These are phyloP conservation scores for Miamiensis avidus DNA, from an alignment of 169 alveolate genomes.

Conservation along the genomic window DNA sequence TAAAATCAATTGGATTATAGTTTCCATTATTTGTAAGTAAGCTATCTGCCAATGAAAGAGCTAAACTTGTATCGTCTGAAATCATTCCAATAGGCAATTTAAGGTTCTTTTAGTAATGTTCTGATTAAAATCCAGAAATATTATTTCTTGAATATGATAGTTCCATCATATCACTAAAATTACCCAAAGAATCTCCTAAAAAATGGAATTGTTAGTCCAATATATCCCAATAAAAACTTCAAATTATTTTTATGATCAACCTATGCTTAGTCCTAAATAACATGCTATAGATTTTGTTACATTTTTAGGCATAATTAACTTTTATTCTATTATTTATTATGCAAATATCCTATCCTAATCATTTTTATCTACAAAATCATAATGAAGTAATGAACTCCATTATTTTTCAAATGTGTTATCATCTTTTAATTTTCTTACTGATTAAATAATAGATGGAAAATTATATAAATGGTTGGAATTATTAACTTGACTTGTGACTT, in stretches of 20 bases:
- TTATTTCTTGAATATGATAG: neutral
- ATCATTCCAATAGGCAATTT: conserved; percentile 20
- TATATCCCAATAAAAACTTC: neutral
- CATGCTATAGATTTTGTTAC: conserved; percentile 1
- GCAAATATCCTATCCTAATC: neutral
- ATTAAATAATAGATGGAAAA: no score
- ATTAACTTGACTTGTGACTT: no score
- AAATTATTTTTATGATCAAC: neutral
- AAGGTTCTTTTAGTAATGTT: neutral
- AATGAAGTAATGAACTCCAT: neutral
- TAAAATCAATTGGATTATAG: conserved; percentile 19
- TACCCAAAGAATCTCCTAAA: neutral
- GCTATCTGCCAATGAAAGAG: conserved; percentile 37
- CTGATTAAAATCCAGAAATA: neutral
- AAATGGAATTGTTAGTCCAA: neutral
- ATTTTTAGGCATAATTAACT: neutral
- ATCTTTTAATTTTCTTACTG: conserved; percentile 21
- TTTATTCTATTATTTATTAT: neutral
- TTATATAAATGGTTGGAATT: no score
- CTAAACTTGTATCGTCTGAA: conserved; percentile 41
- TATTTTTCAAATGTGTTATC: conserved; percentile 14
- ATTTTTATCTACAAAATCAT: neutral
- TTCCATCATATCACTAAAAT: neutral
- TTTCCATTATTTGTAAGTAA: conserved; percentile 12
- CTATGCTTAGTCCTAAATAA: conserved; percentile 3